These are phyloP conservation scores for Peterozyma toletana DNA, from an alignment of 805 yeast genomes.

Conservation along the genomic window DNA sequence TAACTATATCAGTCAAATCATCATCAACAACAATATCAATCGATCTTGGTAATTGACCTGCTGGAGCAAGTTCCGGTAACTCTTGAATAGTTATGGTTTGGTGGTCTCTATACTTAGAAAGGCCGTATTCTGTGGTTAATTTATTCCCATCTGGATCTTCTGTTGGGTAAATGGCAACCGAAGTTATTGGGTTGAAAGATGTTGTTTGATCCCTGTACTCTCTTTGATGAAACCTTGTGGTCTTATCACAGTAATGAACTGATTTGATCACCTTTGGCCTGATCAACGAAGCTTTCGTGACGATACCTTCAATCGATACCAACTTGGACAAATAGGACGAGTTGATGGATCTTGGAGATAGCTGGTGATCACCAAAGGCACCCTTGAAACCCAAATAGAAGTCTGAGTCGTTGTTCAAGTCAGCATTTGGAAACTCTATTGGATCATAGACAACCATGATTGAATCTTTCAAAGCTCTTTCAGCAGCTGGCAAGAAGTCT, in stretches of 20 bases:
- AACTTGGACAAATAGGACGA: slow-evolving; percentile 72
- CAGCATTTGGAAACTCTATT: slow-evolving; percentile 40
- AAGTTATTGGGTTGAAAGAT: slow-evolving; percentile 74
- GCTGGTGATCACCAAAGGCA: slow-evolving; percentile 81
- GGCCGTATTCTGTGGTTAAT: slow-evolving; percentile 85
- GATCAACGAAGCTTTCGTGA: slow-evolving; percentile 86
- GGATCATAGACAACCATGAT: slow-evolving; percentile 69
- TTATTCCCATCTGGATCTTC: slow-evolving; percentile 91
- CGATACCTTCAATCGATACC: slow-evolving; percentile 91
- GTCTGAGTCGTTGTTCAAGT: slow-evolving; percentile 51
- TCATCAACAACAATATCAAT: slow-evolving; percentile 91
- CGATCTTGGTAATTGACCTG: slow-evolving; percentile 94
- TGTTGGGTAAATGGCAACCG: slow-evolving; percentile 85
- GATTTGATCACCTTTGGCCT: slow-evolving; percentile 89
- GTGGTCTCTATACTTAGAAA: slow-evolving; percentile 86
- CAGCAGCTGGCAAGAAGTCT: slow-evolving; percentile 83
- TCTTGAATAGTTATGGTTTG: slow-evolving; percentile 92
- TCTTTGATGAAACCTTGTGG: slow-evolving; percentile 80
- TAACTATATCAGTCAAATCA: slow-evolving; percentile 84
- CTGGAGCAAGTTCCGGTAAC: slow-evolving; percentile 97
- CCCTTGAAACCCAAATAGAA: slow-evolving; percentile 82
- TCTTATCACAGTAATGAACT: slow-evolving; percentile 85
- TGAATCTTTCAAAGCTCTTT: slow-evolving; percentile 76
- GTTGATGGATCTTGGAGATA: slow-evolving; percentile 82
- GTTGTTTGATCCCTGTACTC: slow-evolving; percentile 92